Conservation (phyloP, 129 eudicot species). For the Gnaphalium uliginosum region DNA sequence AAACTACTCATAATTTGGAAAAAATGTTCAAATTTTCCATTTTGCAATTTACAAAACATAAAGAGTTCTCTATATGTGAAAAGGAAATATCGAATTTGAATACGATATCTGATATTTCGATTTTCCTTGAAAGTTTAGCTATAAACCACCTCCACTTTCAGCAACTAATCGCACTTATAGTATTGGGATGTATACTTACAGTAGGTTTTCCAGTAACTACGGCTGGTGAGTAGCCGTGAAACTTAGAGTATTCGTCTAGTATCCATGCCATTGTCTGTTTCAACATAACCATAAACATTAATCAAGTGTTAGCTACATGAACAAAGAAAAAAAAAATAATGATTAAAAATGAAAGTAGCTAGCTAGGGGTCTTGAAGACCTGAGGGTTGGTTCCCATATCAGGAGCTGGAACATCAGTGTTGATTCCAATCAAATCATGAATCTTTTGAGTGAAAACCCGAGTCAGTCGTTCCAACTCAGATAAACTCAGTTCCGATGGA, state of each 20-base stretch:
- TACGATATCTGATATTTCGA: too few relatives aligned
- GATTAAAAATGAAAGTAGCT: background rate
- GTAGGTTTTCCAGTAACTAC: slow-evolving; percentile 93
- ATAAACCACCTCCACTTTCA: too few relatives aligned
- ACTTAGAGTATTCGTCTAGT: slow-evolving; percentile 93
- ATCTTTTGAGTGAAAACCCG: slow-evolving; percentile 93
- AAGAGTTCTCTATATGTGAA: too few relatives aligned
- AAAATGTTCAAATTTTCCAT: too few relatives aligned
- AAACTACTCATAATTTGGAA: too few relatives aligned
- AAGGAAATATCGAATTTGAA: too few relatives aligned
- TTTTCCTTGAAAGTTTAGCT: too few relatives aligned
- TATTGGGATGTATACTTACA: slow-evolving; percentile 44
- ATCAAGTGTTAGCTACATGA: background rate
- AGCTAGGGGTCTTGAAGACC: slow-evolving; percentile 31
- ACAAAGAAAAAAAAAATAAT: background rate
- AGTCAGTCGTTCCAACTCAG: slow-evolving; percentile 85
- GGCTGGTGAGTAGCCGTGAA: slow-evolving; percentile 97
- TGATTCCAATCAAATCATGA: slow-evolving; percentile 90
- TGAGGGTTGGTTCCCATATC: slow-evolving; percentile 98
- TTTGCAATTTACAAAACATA: too few relatives aligned
- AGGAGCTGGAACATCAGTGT: slow-evolving; percentile 95
- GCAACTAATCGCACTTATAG: background rate
- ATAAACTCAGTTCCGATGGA: slow-evolving; percentile 60
- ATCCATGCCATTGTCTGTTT: slow-evolving; percentile 98
- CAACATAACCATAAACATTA: background rate